Evolutionary conservation across 2,329 filamentous ascomycete species (phyloP), one percentile per base, ranked within the genome.

Genomic region (Fusarium sp.): DNA sequence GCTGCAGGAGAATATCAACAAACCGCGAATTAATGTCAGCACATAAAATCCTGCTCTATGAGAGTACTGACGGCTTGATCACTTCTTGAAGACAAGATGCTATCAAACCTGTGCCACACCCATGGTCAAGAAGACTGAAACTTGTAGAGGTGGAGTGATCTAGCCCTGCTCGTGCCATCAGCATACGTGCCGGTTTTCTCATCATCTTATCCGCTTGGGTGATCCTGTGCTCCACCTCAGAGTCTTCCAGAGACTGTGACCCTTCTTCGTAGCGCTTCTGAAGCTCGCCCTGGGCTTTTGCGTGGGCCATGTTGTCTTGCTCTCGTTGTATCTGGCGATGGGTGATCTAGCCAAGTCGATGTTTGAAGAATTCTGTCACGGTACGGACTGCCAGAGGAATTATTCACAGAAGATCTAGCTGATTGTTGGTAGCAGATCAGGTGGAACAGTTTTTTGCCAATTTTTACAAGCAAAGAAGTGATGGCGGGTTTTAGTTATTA

Each of bases 31-130:
- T 22, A 6, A 28, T 1, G 0, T 47, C 26, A 4, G 18, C 26
- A 28, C 44, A 22, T 2, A 22, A 15, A 7, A 28, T 22, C 9
- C 3, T 47, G 26, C 44, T 47, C 9, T 28, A 6, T 7, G 44
- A 28, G 6, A 47, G 1, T 3, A 47, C 6, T 0, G 18, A 22
- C 1, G 26, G 26, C 4, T 15, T 6, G 0, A 15, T 47, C 26
- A 28, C 26, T 47, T 28, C 13, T 0, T 47, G 26, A 12, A 28
- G 18, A 47, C 6, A 45, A 0, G 18, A 45, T 15, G 26, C 44
- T 9, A 45, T 28, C 26, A 45, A 13, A 11, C 18, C 44, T 28
- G 44, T 45, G 9, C 44, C 26, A 4, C 44, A 28, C 0, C 42
- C 44, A 15, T 45, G 13, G 8, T 28, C 44, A 28, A 45, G 44